These are phyloP conservation scores for Trametes sanguinea DNA, from an alignment of 768 basidiomycete genomes.

Conservation along the genomic window DNA sequence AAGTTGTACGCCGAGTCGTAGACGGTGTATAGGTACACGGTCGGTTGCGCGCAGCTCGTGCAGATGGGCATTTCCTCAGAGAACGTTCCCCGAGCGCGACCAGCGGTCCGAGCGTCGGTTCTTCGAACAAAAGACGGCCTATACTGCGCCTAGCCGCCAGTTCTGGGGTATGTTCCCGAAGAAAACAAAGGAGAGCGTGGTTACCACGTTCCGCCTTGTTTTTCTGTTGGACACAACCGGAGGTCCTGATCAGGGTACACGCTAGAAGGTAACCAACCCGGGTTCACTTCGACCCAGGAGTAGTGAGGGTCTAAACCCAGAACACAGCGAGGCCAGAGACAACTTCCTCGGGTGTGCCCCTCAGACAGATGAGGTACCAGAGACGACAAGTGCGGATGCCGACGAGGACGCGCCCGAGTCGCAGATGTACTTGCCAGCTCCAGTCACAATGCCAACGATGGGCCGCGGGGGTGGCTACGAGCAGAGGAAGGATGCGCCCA, in stretches of 20 bases:
- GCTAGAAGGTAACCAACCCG: neutral
- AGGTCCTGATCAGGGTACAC: neutral
- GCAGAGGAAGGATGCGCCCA: neutral
- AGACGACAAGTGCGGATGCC: too few species aligned
- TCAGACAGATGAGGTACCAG: too few species aligned
- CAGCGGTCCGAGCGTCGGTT: neutral
- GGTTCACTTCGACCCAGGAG: neutral
- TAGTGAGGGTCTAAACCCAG: too few species aligned
- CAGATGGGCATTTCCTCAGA: constrained; percentile 69
- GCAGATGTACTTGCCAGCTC: too few species aligned
- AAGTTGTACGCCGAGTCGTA: constrained; percentile 80
- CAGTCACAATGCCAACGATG: too few species aligned
- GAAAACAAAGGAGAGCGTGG: neutral
- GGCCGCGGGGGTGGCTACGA: neutral
- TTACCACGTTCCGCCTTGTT: constrained; percentile 12
- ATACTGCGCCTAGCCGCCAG: neutral
- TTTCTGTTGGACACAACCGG: neutral
- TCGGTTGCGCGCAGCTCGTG: constrained; percentile 68
- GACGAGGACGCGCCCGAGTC: too few species aligned
- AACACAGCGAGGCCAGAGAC: too few species aligned
- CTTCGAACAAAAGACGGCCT: constrained; percentile 2
- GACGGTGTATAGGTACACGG: constrained; percentile 74
- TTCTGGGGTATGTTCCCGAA: neutral
- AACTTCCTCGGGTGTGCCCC: too few species aligned
- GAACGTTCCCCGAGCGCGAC: neutral